These are phyloP conservation scores for Lanmaoa rubissima DNA, from an alignment of 768 basidiomycete species.

Conservation along the genomic window DNA sequence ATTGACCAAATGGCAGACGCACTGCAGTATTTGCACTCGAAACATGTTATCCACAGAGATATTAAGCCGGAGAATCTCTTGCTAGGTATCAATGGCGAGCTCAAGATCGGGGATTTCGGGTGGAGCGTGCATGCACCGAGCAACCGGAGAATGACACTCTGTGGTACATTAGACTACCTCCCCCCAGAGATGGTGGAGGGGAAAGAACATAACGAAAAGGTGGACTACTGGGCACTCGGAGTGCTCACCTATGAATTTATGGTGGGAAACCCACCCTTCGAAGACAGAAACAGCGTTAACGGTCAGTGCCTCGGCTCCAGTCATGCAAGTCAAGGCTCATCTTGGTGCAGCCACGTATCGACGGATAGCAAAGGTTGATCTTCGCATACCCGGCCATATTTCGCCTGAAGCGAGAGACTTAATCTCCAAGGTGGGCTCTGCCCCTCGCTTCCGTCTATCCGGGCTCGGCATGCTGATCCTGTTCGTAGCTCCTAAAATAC, in stretches of 20 bases:
- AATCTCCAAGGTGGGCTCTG: constrained; percentile 38
- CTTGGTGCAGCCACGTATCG: constrained; percentile 73
- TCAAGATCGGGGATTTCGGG: constrained; percentile 98
- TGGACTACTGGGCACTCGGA: constrained; percentile 96
- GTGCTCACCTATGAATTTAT: constrained; percentile 97
- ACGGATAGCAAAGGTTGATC: constrained; percentile 85
- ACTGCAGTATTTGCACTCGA: constrained; percentile 83
- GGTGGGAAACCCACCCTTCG: constrained; percentile 81
- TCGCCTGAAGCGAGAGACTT: constrained; percentile 46
- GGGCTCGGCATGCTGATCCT: constrained; percentile 12
- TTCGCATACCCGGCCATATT: constrained; percentile 45
- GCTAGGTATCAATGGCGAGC: constrained; percentile 90
- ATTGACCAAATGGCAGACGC: constrained; percentile 99
- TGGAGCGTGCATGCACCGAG: constrained; percentile 98
- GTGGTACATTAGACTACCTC: constrained; percentile 94
- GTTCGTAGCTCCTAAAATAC: constrained; percentile 72
- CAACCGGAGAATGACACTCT: constrained; percentile 85
- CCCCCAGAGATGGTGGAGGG: constrained; percentile 99
- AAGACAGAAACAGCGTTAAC: constrained; percentile 74
- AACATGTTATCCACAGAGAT: constrained; percentile 98
- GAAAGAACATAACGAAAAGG: constrained; percentile 83
- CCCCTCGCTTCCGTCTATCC: background rate
- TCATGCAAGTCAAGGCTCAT: constrained; percentile 7
- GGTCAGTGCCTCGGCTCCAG: constrained; percentile 45
- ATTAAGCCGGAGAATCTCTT: constrained; percentile 99